Percentiles rank a stretch among this genome's conserved stretches.
phyloP scores from a whole-genome alignment of 2,329 filamentous ascomycete species.

The Calycina herbarum region DNA sequence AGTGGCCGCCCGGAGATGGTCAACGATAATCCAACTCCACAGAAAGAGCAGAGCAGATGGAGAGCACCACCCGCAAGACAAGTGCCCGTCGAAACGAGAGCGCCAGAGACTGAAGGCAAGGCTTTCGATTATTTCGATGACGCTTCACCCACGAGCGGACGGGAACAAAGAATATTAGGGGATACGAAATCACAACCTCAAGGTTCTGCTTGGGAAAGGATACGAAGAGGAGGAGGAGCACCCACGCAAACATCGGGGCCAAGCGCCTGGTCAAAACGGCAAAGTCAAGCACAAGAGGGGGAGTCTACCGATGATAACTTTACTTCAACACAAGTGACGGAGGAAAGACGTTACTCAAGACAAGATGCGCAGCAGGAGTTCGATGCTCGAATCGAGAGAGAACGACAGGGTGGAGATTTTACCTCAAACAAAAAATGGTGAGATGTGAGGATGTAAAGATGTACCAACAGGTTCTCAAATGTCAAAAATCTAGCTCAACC shows the following conservation, averaged over 20 bases:
- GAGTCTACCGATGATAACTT: conserved; percentile 19
- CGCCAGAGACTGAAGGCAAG: conserved; percentile 17
- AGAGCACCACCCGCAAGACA: conserved; percentile 10
- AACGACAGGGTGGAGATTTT: conserved; percentile 36
- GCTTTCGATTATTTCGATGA: conserved; percentile 34
- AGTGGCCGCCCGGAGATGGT: neutral
- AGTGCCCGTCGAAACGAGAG: conserved; percentile 10
- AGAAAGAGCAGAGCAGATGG: conserved; percentile 1
- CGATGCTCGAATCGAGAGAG: conserved; percentile 36
- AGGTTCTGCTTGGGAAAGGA: conserved; percentile 38
- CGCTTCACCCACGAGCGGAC: conserved; percentile 33
- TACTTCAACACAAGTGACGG: conserved; percentile 13
- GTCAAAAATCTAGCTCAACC: neutral
- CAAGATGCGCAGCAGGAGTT: conserved; percentile 37
- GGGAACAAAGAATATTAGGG: conserved; percentile 23
- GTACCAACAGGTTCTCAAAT: neutral
- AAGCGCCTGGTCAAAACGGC: conserved; percentile 1
- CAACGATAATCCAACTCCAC: neutral
- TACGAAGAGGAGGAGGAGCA: conserved; percentile 30
- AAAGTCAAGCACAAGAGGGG: conserved; percentile 19
- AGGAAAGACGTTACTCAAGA: conserved; percentile 27
- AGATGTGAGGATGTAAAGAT: conserved; percentile 21
- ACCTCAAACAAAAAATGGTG: conserved; percentile 25
- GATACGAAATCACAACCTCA: conserved; percentile 19
- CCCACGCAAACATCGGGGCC: conserved; percentile 5